Base-by-base conservation (phyloP, 2,329 filamentous ascomycete species). In the Aspergillus versicolor region DNA sequence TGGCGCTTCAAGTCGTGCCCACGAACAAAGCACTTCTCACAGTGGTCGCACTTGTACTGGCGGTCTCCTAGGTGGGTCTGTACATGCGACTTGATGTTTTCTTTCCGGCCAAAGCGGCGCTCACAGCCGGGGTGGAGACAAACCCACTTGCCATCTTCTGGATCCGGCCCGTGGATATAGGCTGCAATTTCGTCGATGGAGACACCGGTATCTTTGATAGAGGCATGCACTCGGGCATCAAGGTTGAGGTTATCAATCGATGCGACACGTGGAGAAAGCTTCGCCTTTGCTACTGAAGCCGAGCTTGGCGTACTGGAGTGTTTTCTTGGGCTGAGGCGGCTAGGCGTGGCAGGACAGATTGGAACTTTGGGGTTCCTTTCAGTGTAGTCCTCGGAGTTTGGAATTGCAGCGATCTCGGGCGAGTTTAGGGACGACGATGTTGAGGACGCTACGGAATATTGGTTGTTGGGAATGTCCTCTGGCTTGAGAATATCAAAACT, bases 51-150 rank as follows among this genome's bases (percentile, higher is more conserved):
- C 74, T 91, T 88, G 77, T 91, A 99, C 72, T 97, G 94, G 47
- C 94, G 85, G 73, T 99, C 94, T 67, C 95, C 94, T 62, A 99
- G 87, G 75, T 99, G 94, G 3, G 94, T 99, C 76, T 99, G 94
- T 13, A 99, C 91, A 73, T 99, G 94, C 0, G 92, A 96, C 73
- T 96, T 96, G 80, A 97, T 97, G 77, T 99, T 97, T 75, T 99
- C 94, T 74, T 97, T 96, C 65, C 94, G 86, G n/a, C 92, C 93
- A 71, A 99, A 97, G 52, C 87, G 85, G 75, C 96, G 96, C 65
- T 87, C 84, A 75, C 94, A 99, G 27, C 87, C 87, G 8, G 91
- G 79, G 65, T 78, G 92, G n/a, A 85, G 75, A 70, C 90, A 94
- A 6, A 87, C 80, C 88, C 89, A 94, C 74, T 91, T 92, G 65